phyloP scores from a whole-genome alignment of 2,329 filamentous ascomycete genomes.

The Diaporthe sp. region DNA sequence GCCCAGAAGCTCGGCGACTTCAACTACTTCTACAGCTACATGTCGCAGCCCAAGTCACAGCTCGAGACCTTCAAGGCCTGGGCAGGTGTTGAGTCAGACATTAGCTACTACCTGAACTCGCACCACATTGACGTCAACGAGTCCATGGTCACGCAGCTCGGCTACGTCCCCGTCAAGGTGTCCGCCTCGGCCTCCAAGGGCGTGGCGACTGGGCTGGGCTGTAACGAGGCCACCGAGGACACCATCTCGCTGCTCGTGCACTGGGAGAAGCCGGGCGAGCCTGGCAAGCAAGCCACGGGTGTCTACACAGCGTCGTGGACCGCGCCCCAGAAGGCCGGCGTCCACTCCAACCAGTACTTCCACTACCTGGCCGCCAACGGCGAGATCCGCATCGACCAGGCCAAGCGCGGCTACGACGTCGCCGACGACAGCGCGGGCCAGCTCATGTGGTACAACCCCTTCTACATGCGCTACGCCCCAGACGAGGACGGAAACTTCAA shows the following conservation, averaged over 20 bases:
- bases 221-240: constrained; percentile 85
- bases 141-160: constrained; percentile 81
- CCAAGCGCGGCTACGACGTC: constrained; percentile 93
- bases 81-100: constrained; percentile 92
- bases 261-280: constrained; percentile 80
- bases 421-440: constrained; percentile 80
- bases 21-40: constrained; percentile 98
- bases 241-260: constrained; percentile 92
- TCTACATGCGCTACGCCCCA: constrained; percentile 94
- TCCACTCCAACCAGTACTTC: constrained; percentile 98
- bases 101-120: constrained; percentile 95
- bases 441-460: constrained; percentile 91
- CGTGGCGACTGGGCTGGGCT: constrained; percentile 82
- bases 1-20: constrained; percentile 87
- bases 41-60: constrained; percentile 92
- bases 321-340: constrained; percentile 88
- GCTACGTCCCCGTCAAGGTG: constrained; percentile 82
- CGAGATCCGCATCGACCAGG: constrained; percentile 91
- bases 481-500: constrained; percentile 96
- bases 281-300: constrained; percentile 79
- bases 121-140: constrained; percentile 95
- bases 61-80: constrained; percentile 95
- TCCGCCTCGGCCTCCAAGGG: constrained; percentile 82
- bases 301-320: constrained; percentile 97
- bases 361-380: constrained; percentile 89